These are phyloP conservation scores for Tetrastigma voinierianum DNA, from an alignment of 164 flowering plant genomes.

Conservation along the genomic window DNA sequence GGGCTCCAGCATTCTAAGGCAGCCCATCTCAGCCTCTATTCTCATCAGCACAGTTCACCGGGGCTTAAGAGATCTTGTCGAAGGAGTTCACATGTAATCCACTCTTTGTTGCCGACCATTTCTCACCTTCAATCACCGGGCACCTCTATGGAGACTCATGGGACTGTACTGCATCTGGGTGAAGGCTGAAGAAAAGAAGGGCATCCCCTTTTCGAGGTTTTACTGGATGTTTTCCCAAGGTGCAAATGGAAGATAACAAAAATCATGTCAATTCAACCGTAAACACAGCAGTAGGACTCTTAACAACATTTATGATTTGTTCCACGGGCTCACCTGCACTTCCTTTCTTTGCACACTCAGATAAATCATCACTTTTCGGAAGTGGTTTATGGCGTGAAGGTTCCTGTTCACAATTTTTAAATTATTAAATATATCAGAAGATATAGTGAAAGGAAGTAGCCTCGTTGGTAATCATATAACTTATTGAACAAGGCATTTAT, in stretches of 20 bases:
- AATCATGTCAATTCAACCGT: conserved; percentile 2
- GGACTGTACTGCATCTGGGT: conserved; percentile 63
- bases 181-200: conserved; percentile 88
- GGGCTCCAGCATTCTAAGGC: conserved; percentile 85
- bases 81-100: conserved; percentile 92
- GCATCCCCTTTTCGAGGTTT: conserved; percentile 93
- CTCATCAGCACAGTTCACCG: conserved; percentile 54
- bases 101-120: conserved; percentile 99
- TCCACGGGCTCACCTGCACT: conserved; percentile 59
- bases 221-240: conserved; percentile 38
- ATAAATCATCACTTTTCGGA: conserved; percentile 42
- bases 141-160: conserved; percentile 83
- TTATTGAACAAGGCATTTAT: not conserved
- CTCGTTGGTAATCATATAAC: too few relatives aligned
- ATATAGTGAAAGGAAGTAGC: too few relatives aligned
- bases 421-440: not conserved
- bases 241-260: conserved; percentile 2
- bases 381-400: conserved; percentile 45
- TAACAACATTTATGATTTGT: not conserved
- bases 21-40: conserved; percentile 84
- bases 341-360: conserved; percentile 88
- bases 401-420: conserved; percentile 34
- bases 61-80: conserved; percentile 49
- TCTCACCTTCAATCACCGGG: conserved; percentile 94
- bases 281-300: not conserved